Evolutionary conservation across 768 basidiomycete genomes (phyloP).

Genomic region (Lanmaoa pseudosensibilis): DNA sequence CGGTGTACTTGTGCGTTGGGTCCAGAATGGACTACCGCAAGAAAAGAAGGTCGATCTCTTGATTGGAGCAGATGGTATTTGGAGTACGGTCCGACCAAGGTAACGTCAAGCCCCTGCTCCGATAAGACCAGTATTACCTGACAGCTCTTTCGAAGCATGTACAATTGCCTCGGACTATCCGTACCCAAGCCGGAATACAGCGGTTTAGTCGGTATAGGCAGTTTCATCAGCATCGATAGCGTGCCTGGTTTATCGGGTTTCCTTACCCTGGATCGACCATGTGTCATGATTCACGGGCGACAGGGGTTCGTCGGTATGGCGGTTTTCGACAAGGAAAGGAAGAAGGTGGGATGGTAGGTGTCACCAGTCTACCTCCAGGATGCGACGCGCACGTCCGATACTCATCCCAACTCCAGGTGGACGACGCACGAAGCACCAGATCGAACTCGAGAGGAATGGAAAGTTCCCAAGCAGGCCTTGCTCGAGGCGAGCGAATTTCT

Average conservation of each 20-base stretch:
- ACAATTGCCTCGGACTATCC: constrained; percentile 16
- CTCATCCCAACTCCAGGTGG: constrained; percentile 23
- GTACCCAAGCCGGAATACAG: constrained; percentile 30
- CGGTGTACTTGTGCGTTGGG: constrained; percentile 29
- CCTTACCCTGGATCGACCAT: constrained; percentile 23
- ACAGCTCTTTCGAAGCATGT: constrained; percentile 22
- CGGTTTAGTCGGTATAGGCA: constrained; percentile 27
- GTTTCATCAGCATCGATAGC: constrained; percentile 15
- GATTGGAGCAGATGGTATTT: constrained; percentile 34
- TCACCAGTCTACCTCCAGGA: neutral
- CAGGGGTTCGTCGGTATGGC: constrained; percentile 30
- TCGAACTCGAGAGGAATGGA: constrained; percentile 31
- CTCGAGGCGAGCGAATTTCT: constrained; percentile 11
- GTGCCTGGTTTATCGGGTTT: constrained; percentile 23
- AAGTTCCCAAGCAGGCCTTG: constrained; percentile 23
- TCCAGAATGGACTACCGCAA: constrained; percentile 16
- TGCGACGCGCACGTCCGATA: neutral
- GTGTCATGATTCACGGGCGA: constrained; percentile 31
- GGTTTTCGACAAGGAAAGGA: constrained; percentile 26
- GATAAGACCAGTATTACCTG: neutral
- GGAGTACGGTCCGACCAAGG: constrained; percentile 30
- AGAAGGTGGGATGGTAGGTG: constrained; percentile 27
- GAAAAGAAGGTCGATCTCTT: constrained; percentile 32
- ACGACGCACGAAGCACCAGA: constrained; percentile 29
- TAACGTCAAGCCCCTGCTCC: neutral